Conservation (phyloP, 2,329 filamentous ascomycete genomes). For the Ophiosphaerella korrae region DNA sequence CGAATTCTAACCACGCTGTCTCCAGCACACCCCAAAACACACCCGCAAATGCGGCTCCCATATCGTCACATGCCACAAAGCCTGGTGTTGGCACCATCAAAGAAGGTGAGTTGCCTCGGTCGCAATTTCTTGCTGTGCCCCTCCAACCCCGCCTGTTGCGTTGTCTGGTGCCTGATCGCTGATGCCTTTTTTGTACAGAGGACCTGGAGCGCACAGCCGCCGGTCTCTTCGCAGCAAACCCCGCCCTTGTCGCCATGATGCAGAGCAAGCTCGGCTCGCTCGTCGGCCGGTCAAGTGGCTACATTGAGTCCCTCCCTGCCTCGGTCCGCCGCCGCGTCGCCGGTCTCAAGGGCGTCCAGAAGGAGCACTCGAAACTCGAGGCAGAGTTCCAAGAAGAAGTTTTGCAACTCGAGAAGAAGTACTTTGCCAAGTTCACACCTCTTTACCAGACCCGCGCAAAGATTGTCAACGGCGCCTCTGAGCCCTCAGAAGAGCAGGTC, state of each 20-base stretch:
- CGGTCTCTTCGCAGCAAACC: conserved; percentile 94
- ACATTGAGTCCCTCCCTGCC: conserved; percentile 92
- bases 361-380: conserved; percentile 98
- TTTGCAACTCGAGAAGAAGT: conserved; percentile 98
- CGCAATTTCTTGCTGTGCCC: conserved; percentile 20
- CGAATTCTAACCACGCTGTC: conserved; percentile 37
- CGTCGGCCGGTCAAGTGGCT: conserved; percentile 93
- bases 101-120: conserved; percentile 70
- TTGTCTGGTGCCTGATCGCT: conserved; percentile 41
- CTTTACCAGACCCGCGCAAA: conserved; percentile 93
- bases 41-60: conserved; percentile 91
- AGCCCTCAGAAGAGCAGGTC: conserved; percentile 87
- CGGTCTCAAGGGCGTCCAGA: conserved; percentile 96
- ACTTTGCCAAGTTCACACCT: conserved; percentile 97
- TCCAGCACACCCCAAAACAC: conserved; percentile 97
- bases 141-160: conserved; percentile 35
- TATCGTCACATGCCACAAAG: conserved; percentile 96
- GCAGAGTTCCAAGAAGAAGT: conserved; percentile 99
- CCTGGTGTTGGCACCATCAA: conserved; percentile 93
- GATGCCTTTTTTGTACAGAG: conserved; percentile 64
- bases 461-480: conserved; percentile 85
- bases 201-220: conserved; percentile 88
- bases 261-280: conserved; percentile 93
- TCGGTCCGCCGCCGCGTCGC: conserved; percentile 91
- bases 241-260: conserved; percentile 94